Evolutionary conservation across 169 alveolate genomes (phyloP).

Genomic region (Cryptosporidium tyzzeri): DNA sequence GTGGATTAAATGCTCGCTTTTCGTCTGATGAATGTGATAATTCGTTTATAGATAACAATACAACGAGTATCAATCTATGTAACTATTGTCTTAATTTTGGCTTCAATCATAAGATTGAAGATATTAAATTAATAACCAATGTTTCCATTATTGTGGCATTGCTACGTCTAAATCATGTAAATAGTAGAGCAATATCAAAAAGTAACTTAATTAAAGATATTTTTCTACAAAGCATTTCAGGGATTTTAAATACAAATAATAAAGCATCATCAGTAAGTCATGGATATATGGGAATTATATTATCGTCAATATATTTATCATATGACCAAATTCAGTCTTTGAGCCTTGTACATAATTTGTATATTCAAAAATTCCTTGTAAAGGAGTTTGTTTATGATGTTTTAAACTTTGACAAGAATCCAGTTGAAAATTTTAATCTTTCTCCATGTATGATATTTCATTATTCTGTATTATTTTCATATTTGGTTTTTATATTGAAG

Average conservation of each 20-base stretch:
- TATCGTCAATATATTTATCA: conserved; percentile 1
- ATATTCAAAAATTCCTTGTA: conserved; percentile 31
- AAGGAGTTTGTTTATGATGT: conserved; percentile 7
- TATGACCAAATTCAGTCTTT: neutral
- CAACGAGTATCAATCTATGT: neutral
- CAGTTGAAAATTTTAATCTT: neutral
- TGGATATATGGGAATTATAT: conserved; percentile 22
- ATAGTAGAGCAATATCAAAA: neutral
- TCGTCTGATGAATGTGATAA: neutral
- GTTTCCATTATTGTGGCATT: conserved; percentile 2
- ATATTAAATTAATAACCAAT: conserved; percentile 9
- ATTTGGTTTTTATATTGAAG: conserved; percentile 10
- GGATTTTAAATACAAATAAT: neutral
- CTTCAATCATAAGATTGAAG: neutral
- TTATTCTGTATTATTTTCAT: neutral
- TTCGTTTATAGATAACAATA: neutral
- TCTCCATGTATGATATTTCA: neutral
- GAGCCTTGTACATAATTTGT: conserved; percentile 23
- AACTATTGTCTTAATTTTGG: conserved; percentile 46
- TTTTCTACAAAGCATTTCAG: conserved; percentile 19
- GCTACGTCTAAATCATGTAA: neutral
- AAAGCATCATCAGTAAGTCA: neutral
- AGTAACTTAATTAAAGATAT: neutral
- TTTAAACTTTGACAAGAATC: neutral
- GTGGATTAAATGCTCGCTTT: neutral